phyloP scores from a whole-genome alignment of 306 rosid genomes.

The Lathyrus oleraceus region DNA sequence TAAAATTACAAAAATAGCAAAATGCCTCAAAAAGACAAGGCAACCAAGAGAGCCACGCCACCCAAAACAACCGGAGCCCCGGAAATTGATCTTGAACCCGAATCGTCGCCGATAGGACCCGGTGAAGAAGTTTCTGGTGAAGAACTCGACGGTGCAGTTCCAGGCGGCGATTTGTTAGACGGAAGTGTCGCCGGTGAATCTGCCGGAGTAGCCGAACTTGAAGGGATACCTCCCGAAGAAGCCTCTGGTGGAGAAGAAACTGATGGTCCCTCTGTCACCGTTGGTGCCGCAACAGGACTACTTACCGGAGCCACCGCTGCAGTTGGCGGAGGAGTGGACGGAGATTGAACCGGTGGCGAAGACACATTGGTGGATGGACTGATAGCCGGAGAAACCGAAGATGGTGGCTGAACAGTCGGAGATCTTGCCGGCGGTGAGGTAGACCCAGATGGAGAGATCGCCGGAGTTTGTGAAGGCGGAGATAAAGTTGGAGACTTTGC shows the following conservation, averaged over 20 bases:
- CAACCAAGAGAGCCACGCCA: conserved; percentile 47
- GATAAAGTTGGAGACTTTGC: conserved; percentile 61
- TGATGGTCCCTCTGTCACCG: conserved; percentile 55
- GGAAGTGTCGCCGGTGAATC: conserved; percentile 60
- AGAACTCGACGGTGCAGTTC: conserved; percentile 47
- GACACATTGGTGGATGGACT: conserved; percentile 49
- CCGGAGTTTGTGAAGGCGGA: conserved; percentile 53
- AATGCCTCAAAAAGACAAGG: conserved; percentile 45
- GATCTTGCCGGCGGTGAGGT: conserved; percentile 38
- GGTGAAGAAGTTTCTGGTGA: conserved; percentile 62
- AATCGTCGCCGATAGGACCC: conserved; percentile 52
- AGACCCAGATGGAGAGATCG: conserved; percentile 46
- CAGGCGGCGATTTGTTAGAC: conserved; percentile 51
- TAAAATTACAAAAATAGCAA: not conserved
- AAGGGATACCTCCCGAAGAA: conserved; percentile 45
- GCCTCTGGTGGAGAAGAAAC: conserved; percentile 46
- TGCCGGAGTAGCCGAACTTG: conserved; percentile 55
- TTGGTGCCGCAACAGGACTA: conserved; percentile 50
- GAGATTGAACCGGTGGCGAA: conserved; percentile 53
- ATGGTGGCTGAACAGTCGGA: conserved; percentile 39
- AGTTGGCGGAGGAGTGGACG: conserved; percentile 43
- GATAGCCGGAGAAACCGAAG: conserved; percentile 45
- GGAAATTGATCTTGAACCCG: conserved; percentile 46
- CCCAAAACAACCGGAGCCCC: conserved; percentile 42
- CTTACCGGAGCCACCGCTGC: conserved; percentile 41